phyloP scores from a whole-genome alignment of 1,284 basidiomycete species.

The Singerocomus inundabilis region DNA sequence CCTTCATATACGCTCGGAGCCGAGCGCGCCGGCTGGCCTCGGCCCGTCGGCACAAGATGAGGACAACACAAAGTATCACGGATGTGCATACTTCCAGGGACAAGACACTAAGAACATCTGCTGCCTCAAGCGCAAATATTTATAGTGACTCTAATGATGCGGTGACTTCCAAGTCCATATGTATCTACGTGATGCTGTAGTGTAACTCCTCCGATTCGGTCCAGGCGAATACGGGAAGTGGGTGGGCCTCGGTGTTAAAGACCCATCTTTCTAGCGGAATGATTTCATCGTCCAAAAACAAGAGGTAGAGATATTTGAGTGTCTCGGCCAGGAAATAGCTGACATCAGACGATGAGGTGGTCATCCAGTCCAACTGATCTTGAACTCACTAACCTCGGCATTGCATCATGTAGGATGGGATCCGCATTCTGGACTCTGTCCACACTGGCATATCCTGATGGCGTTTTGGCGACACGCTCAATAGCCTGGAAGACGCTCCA shows the following conservation, averaged over 20 bases:
- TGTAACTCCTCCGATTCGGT: slow-evolving; percentile 45
- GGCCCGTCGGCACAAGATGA: no score
- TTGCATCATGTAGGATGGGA: slow-evolving; percentile 46
- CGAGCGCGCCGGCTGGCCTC: no score
- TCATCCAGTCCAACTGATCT: background rate
- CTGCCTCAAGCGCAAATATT: no score
- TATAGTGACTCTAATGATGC: background rate
- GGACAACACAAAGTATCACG: background rate
- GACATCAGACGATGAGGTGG: background rate
- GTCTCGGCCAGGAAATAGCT: slow-evolving; percentile 77
- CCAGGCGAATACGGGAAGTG: slow-evolving; percentile 75
- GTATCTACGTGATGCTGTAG: slow-evolving; percentile 32
- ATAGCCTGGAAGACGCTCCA: slow-evolving; percentile 76
- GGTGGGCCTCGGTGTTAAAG: slow-evolving; percentile 86
- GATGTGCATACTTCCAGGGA: background rate
- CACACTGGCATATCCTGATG: slow-evolving; percentile 59
- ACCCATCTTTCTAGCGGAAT: slow-evolving; percentile 74
- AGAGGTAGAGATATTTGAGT: slow-evolving; percentile 66
- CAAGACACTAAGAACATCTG: no score
- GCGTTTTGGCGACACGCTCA: slow-evolving; percentile 53
- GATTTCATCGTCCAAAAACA: slow-evolving; percentile 56
- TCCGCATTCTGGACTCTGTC: slow-evolving; percentile 43
- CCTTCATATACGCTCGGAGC: no score
- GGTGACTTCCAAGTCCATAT: background rate
- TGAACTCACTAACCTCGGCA: slow-evolving; percentile 58